A percentile compares a stretch with the other conserved stretches of the same genome.
phyloP scores from a whole-genome alignment of 768 basidiomycete species.

The Suillus plorans region DNA sequence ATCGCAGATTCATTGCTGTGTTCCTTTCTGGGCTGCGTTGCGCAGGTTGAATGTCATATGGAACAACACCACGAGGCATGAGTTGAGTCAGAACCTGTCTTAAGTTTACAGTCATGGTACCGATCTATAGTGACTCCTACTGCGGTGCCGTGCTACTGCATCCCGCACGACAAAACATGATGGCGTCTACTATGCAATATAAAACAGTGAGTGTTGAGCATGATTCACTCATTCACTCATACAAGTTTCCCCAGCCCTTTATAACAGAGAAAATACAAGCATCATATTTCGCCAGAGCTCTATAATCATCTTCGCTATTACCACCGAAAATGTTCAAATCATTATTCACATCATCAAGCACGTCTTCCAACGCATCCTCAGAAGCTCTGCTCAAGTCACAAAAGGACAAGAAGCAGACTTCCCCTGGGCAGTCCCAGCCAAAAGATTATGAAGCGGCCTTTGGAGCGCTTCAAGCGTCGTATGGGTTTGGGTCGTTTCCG shows the following conservation, averaged over 20 bases:
- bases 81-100: background rate
- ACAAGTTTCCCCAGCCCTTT: background rate
- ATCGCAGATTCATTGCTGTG: background rate
- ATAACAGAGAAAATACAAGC: background rate
- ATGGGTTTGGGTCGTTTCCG: constrained; percentile 1
- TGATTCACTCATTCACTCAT: background rate
- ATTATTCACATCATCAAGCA: background rate
- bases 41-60: background rate
- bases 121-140: too few species aligned
- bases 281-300: background rate
- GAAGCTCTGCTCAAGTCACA: constrained; percentile 3
- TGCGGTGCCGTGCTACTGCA: background rate
- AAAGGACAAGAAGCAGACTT: background rate
- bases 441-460: constrained; percentile 8
- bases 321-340: background rate
- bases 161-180: background rate
- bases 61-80: background rate
- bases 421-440: background rate
- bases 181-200: background rate
- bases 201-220: background rate
- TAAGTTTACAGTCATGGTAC: background rate
- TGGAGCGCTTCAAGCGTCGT: constrained; percentile 3
- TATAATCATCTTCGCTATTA: background rate
- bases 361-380: background rate
- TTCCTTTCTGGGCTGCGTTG: background rate